Evolutionary conservation across 1,284 basidiomycete genomes (phyloP).

Genomic region (Schizophyllum commune): DNA sequence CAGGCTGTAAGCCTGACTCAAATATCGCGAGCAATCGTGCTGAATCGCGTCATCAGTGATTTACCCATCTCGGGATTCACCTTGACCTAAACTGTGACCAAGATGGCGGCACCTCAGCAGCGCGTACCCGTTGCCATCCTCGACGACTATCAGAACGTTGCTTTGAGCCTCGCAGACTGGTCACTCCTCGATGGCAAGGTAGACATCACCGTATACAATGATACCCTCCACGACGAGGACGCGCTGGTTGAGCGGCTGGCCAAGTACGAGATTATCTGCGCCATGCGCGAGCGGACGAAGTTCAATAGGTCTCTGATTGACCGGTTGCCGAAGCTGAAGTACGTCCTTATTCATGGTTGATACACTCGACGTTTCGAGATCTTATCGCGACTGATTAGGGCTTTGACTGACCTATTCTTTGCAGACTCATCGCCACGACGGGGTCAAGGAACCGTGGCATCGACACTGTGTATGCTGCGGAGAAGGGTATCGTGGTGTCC

Average conservation of each 20-base stretch:
- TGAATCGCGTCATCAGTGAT: neutral
- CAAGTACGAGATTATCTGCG: conserved; percentile 50
- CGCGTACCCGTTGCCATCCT: conserved; percentile 40
- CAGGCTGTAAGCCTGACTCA: too few relatives aligned
- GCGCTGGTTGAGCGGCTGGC: conserved; percentile 39
- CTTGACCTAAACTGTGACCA: neutral
- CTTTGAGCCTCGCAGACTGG: conserved; percentile 47
- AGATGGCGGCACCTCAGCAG: conserved; percentile 5
- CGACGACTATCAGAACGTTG: conserved; percentile 56
- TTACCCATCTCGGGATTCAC: neutral
- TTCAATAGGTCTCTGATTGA: conserved; percentile 42
- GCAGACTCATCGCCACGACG: conserved; percentile 49
- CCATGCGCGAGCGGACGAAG: conserved; percentile 62
- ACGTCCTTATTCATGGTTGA: conserved; percentile 5
- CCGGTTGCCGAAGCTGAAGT: conserved; percentile 49
- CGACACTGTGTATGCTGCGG: conserved; percentile 37
- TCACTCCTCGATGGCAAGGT: conserved; percentile 30
- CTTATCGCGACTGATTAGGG: too few relatives aligned
- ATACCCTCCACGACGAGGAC: conserved; percentile 46
- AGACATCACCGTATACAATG: conserved; percentile 38
- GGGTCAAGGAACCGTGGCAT: conserved; percentile 44
- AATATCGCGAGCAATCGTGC: neutral
- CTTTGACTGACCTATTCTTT: neutral
- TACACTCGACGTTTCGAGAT: too few relatives aligned
- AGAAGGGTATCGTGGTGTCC: conserved; percentile 46